These are phyloP conservation scores for Sphaerulina musiva DNA, from an alignment of 2,329 filamentous ascomycete genomes.

Conservation along the genomic window DNA sequence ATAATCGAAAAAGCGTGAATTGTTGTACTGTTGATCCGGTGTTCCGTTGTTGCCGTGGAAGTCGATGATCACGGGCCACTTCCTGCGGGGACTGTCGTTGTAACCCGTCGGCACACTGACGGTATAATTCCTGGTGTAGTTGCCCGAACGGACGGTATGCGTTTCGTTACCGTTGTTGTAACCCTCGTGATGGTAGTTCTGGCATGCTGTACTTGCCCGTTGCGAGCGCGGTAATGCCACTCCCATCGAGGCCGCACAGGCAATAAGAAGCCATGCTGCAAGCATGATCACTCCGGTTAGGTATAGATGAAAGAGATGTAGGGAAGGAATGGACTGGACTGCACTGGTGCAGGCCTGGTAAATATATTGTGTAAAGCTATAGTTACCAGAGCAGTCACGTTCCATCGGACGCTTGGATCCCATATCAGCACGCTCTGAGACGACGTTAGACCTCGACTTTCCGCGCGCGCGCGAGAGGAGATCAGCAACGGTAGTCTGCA, in stretches of 20 bases:
- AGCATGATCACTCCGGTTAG: neutral
- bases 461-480: neutral
- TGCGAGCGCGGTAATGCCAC: slow-evolving; percentile 1
- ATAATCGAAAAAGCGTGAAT: slow-evolving; percentile 44
- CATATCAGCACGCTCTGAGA: neutral
- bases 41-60: slow-evolving; percentile 41
- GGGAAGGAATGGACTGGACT: neutral
- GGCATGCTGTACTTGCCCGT: neutral
- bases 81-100: slow-evolving; percentile 15
- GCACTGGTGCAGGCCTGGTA: neutral
- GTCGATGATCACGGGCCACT: slow-evolving; percentile 40
- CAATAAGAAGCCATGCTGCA: neutral
- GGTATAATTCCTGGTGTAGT: slow-evolving; percentile 21
- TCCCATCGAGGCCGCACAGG: slow-evolving; percentile 1
- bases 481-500: neutral
- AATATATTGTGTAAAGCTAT: neutral
- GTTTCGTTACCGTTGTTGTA: slow-evolving; percentile 16
- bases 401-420: neutral
- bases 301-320: too few relatives aligned
- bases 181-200: slow-evolving; percentile 14
- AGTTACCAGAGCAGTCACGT: neutral
- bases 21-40: slow-evolving; percentile 36
- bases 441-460: neutral
- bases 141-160: slow-evolving; percentile 19
- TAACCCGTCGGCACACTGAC: slow-evolving; percentile 26